These are phyloP conservation scores for Chlamydomonas schloesseri DNA, from an alignment of 139 green algal genomes.

Conservation along the genomic window DNA sequence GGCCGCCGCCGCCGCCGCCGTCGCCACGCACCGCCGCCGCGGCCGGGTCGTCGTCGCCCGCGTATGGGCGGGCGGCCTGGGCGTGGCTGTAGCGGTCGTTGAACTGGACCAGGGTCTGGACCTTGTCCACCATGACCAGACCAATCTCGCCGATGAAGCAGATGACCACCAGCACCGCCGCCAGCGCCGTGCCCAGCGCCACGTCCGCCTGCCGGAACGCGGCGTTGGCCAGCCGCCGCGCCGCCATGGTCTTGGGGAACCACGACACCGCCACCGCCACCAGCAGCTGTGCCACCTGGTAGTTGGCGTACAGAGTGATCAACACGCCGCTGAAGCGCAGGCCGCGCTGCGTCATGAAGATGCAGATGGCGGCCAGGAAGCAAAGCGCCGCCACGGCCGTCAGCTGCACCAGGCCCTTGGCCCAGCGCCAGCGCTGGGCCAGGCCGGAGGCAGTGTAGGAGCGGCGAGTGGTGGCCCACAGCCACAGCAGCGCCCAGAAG, in stretches of 20 bases:
- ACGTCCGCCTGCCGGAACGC: slow-evolving; percentile 3
- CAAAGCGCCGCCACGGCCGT: neutral
- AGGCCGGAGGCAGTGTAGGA: neutral
- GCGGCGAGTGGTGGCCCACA: neutral
- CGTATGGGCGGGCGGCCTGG: neutral
- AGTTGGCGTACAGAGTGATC: slow-evolving; percentile 42
- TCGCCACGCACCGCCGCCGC: neutral
- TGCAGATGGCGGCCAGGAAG: neutral
- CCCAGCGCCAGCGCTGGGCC: slow-evolving; percentile 4
- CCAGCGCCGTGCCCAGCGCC: neutral
- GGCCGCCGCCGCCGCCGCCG: slow-evolving; percentile 1
- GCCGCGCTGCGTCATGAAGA: slow-evolving; percentile 8
- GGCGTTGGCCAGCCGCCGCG: neutral
- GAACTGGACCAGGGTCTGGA: slow-evolving; percentile 41
- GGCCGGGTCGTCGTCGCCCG: slow-evolving; percentile 7
- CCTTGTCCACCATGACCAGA: slow-evolving; percentile 33
- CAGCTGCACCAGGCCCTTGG: slow-evolving; percentile 27
- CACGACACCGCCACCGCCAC: neutral
- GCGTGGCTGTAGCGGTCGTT: slow-evolving; percentile 19
- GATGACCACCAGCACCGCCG: slow-evolving; percentile 21
- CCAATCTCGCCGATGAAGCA: slow-evolving; percentile 44
- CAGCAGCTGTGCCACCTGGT: slow-evolving; percentile 15
- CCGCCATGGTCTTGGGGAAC: slow-evolving; percentile 32
- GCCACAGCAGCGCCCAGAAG: neutral
- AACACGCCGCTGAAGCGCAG: slow-evolving; percentile 19